Conservation (phyloP, 306 rosid genomes). For the Inga oerstediana region DNA sequence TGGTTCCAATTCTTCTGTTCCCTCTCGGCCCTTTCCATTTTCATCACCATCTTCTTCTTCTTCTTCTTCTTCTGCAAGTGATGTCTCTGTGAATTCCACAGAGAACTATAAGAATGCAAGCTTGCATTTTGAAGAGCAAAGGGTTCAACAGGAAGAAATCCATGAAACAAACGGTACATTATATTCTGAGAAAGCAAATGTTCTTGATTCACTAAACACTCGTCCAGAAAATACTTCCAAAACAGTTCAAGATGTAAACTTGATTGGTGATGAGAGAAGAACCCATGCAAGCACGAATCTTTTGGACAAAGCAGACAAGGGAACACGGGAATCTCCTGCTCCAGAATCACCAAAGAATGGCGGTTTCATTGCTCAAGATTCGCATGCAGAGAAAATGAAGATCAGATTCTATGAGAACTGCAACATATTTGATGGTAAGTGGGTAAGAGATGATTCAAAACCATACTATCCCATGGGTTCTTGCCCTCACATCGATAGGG, state of each 20-base stretch:
- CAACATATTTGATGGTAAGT: conserved; percentile 71
- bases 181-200: not conserved
- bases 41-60: conserved; percentile 29
- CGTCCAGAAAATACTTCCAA: conserved; percentile 21
- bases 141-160: conserved; percentile 23
- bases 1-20: conserved; percentile 37
- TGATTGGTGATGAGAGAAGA: conserved; percentile 31
- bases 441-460: conserved; percentile 83
- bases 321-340: conserved; percentile 1
- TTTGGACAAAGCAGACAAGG: conserved; percentile 11
- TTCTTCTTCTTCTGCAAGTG: conserved; percentile 3
- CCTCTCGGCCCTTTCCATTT: conserved; percentile 47
- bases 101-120: conserved; percentile 36
- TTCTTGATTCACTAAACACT: conserved; percentile 1
- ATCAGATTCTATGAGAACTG: conserved; percentile 50
- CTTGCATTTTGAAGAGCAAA: conserved; percentile 32
- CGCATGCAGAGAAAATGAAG: conserved; percentile 24
- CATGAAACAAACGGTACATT: conserved; percentile 5
- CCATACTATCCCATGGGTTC: conserved; percentile 89
- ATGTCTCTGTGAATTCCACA: not conserved
- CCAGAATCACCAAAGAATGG: conserved; percentile 21
- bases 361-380: conserved; percentile 20
- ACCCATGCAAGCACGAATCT: conserved; percentile 31
- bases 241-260: conserved; percentile 32
- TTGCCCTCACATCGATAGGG: conserved; percentile 78